Evolutionary conservation across 1,284 basidiomycete genomes (phyloP).

Genomic region (Ustilago crameri): DNA sequence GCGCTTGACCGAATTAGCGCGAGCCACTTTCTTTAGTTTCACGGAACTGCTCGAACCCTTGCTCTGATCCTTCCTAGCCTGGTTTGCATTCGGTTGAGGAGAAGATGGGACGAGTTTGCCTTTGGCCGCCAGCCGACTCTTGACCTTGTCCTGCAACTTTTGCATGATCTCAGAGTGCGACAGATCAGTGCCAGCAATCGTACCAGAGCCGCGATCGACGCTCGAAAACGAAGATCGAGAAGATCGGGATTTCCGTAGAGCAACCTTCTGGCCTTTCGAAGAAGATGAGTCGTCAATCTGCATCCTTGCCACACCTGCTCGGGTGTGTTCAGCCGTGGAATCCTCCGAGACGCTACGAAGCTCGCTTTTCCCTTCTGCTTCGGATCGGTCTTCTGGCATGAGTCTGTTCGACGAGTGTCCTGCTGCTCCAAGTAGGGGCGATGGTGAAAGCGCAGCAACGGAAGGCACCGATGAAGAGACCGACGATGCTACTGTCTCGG

Average conservation of each 20-base stretch:
- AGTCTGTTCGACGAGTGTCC: conserved; percentile 2
- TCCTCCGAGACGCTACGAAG: conserved; percentile 23
- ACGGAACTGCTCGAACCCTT: neutral
- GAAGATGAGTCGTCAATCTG: conserved; percentile 31
- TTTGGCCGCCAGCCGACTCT: conserved; percentile 41
- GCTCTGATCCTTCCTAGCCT: neutral
- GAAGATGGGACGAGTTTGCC: conserved; percentile 11
- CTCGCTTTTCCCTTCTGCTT: conserved; percentile 1
- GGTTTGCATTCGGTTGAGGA: no score
- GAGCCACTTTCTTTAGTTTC: neutral
- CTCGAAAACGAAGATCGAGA: conserved; percentile 29
- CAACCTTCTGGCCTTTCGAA: conserved; percentile 1
- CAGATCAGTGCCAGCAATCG: conserved; percentile 23
- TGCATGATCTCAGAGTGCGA: conserved; percentile 48
- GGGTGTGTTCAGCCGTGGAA: conserved; percentile 23
- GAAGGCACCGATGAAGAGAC: conserved; percentile 22
- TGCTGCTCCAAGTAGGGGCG: conserved; percentile 15
- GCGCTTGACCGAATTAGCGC: conserved; percentile 22
- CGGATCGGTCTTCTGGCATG: conserved; percentile 3
- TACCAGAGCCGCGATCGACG: conserved; percentile 17
- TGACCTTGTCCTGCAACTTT: conserved; percentile 39
- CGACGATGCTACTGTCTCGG: conserved; percentile 17
- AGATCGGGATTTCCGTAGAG: conserved; percentile 10
- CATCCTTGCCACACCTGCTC: conserved; percentile 36
- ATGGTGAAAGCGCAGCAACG: conserved; percentile 17